A percentile compares a stretch with the other conserved stretches of the same genome.
phyloP scores from a whole-genome alignment of 2,329 filamentous ascomycete species.

The Fusarium scirpi region DNA sequence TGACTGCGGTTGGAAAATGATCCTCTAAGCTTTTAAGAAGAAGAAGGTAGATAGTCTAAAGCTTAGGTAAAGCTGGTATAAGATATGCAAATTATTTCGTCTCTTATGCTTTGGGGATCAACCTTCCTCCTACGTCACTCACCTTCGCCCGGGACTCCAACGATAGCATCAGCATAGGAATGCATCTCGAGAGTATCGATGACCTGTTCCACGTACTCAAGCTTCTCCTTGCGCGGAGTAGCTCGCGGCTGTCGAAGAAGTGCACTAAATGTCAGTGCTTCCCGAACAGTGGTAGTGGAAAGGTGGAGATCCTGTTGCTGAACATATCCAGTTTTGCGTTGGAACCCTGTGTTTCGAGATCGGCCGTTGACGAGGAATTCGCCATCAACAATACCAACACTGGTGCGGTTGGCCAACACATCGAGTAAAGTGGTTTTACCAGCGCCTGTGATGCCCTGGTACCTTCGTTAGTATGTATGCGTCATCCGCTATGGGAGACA shows the following conservation, averaged over 20 bases:
- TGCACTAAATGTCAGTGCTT: conserved; percentile 86
- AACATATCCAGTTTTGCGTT: conserved; percentile 88
- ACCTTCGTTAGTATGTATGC: not conserved
- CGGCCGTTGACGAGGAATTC: conserved; percentile 75
- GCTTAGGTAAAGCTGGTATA: too few relatives aligned
- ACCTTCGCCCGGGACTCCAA: conserved; percentile 63
- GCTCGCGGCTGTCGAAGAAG: conserved; percentile 80
- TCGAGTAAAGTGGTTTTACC: conserved; percentile 90
- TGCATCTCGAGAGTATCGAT: conserved; percentile 55
- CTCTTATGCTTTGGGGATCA: too few relatives aligned
- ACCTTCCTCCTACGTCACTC: too few relatives aligned
- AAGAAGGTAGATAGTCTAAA: too few relatives aligned
- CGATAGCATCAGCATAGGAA: conserved; percentile 76
- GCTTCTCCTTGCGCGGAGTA: conserved; percentile 69
- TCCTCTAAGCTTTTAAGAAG: too few relatives aligned
- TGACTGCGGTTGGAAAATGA: too few relatives aligned
- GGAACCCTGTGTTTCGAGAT: conserved; percentile 80
- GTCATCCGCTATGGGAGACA: fast-evolving
- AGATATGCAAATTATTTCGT: too few relatives aligned
- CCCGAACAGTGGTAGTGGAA: conserved; percentile 82
- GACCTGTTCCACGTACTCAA: conserved; percentile 47
- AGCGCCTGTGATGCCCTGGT: conserved; percentile 74
- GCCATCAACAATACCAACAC: conserved; percentile 85
- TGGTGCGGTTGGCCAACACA: conserved; percentile 82
- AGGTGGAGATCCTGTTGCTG: conserved; percentile 91